Evolutionary conservation across 2,329 filamentous ascomycete genomes (phyloP), one percentile per base, ranked within the genome.

Genomic region (Pseudogymnoascus pannorum): DNA sequence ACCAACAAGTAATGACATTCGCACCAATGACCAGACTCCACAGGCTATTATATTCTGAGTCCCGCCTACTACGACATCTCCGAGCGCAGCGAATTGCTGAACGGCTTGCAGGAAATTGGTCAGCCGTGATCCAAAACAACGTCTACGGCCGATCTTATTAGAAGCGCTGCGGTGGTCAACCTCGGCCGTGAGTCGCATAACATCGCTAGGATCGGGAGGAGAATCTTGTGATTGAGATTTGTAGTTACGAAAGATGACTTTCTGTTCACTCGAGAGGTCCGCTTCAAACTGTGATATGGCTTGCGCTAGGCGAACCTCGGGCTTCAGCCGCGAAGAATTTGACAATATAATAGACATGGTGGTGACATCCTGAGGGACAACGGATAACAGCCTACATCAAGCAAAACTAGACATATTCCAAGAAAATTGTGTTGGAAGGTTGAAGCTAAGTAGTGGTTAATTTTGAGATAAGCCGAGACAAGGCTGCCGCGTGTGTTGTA

Each of bases 1-100:
- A 71, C 73, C 33, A 36, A 79, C 75, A 44, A 76, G 62, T 18
- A 79, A 68, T 1, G 75, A 72, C 63, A 75, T 72, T 44, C 76
- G 72, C 7, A 79, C 75, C 1, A 77, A 60, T 0, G 75, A 71
- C 78, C 77, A 80, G 0, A 80, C 75, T 11, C 76, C 72, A 61
- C 75, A 76, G 0, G 77, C 76, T 6, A 79, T 68, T 0, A 79
- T 44, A 40, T 78, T 79, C 64, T 79, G 77, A 0, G 74, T 74
- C 1, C 75, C 76, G 0, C 77, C 76, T 14, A 79, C 18, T 31
- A 76, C 44, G 6, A 75, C 67, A 66, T 75, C 75, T 4, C 77
- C 77, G n/a, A 79, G 63, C 0, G 73, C 71, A 16, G 74, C 76
- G 58, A 76, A 79, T 61, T 76, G 74, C 61, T 80, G 76, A 0